Conservation (phyloP, 2,329 filamentous ascomycete genomes). For the Fusarium camptoceras region DNA sequence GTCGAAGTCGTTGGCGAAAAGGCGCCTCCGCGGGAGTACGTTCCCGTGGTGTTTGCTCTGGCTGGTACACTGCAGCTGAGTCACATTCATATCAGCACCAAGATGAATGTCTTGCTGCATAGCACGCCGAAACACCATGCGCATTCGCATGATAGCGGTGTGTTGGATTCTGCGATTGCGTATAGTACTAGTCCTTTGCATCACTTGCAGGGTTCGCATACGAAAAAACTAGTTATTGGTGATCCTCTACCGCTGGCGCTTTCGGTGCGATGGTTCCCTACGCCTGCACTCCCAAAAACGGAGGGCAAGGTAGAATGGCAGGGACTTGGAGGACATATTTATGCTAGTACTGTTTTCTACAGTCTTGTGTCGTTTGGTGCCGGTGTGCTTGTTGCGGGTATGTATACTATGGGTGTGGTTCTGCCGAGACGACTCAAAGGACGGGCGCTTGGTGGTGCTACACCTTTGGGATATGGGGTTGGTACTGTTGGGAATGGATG, state of each 20-base stretch:
- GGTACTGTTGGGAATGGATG: conserved; percentile 67
- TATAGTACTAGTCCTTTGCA: conserved; percentile 83
- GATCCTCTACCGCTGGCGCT: conserved; percentile 84
- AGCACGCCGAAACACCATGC: conserved; percentile 71
- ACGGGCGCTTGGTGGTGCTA: conserved; percentile 66
- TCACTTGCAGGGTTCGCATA: conserved; percentile 64
- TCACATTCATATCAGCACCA: conserved; percentile 90
- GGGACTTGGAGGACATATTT: conserved; percentile 72
- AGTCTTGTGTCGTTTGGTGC: conserved; percentile 69
- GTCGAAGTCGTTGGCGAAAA: conserved; percentile 66
- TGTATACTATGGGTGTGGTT: conserved; percentile 71
- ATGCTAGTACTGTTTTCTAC: conserved; percentile 73
- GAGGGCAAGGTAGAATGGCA: conserved; percentile 74
- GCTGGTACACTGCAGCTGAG: conserved; percentile 88
- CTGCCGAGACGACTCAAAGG: conserved; percentile 65
- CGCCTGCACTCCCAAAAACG: conserved; percentile 75
- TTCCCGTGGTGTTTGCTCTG: conserved; percentile 88
- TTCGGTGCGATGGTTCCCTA: conserved; percentile 88
- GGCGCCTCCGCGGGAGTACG: conserved; percentile 69
- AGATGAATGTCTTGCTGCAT: conserved; percentile 90
- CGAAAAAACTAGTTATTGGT: conserved; percentile 82
- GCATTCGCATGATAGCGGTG: conserved; percentile 76
- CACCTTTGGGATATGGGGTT: conserved; percentile 67
- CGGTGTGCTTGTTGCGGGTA: conserved; percentile 64
- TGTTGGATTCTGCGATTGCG: conserved; percentile 86